A percentile compares a stretch with the other conserved stretches of the same genome.
phyloP scores from a whole-genome alignment of 345 rosid species.

The Lepidium didymum region DNA sequence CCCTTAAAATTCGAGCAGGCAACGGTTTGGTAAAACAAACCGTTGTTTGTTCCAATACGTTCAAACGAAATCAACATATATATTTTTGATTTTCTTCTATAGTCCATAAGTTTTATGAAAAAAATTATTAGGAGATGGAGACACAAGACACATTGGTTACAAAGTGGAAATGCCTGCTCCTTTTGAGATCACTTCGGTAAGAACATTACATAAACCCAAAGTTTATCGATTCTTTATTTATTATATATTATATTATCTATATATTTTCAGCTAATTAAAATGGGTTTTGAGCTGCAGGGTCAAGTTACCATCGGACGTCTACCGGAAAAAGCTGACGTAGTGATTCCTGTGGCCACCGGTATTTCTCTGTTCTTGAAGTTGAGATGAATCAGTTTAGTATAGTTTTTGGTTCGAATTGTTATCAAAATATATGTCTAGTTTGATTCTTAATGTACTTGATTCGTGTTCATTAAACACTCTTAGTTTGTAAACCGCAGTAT shows the following conservation, averaged over 20 bases:
- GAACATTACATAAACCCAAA: neutral
- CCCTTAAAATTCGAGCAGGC: no score
- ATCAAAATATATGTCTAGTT: neutral
- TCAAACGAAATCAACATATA: no score
- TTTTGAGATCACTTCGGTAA: slow-evolving; percentile 69
- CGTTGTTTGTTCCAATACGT: no score
- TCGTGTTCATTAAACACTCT: neutral
- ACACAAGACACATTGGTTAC: slow-evolving; percentile 67
- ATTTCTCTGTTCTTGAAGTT: neutral
- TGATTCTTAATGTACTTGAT: neutral
- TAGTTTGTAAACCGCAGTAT: slow-evolving; percentile 37
- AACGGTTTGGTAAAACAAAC: no score
- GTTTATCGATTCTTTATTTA: neutral
- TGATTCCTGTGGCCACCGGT: slow-evolving; percentile 94
- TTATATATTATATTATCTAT: neutral
- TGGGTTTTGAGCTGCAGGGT: slow-evolving; percentile 26
- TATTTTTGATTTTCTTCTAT: no score
- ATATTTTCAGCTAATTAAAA: neutral
- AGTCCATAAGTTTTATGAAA: no score
- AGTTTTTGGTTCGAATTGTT: neutral
- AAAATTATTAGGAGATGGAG: slow-evolving; percentile 66
- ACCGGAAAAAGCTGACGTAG: slow-evolving; percentile 74
- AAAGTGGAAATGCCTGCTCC: slow-evolving; percentile 68
- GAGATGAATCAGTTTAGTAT: neutral
- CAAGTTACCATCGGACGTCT: slow-evolving; percentile 70